phyloP scores from a whole-genome alignment of 805 yeast species.

The Kodamaea restingae region DNA sequence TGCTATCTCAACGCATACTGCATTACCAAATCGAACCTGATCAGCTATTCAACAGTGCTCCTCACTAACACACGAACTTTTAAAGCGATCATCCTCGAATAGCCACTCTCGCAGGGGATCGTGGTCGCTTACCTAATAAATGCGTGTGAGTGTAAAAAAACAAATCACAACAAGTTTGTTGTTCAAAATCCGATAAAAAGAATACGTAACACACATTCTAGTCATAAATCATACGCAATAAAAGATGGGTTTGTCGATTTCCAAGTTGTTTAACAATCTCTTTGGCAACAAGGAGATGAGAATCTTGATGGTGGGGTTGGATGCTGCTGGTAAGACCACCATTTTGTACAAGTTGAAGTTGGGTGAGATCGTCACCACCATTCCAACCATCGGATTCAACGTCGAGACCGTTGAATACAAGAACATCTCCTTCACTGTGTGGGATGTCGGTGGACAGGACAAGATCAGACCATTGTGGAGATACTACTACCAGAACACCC shows the following conservation, averaged over 20 bases:
- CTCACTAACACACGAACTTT: too few species aligned
- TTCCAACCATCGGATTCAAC: conserved; percentile 42
- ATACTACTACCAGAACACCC: conserved; percentile 42
- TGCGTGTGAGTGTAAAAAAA: conserved; percentile 7
- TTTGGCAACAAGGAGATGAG: conserved; percentile 43
- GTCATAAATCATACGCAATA: conserved; percentile 9
- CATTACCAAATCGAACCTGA: too few species aligned
- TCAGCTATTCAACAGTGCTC: too few species aligned
- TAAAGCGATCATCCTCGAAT: too few species aligned
- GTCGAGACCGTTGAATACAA: conserved; percentile 42
- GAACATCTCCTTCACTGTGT: conserved; percentile 41
- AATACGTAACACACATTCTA: conserved; percentile 8
- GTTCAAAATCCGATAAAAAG: conserved; percentile 9
- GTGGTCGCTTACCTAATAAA: conserved; percentile 1
- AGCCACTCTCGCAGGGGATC: background rate
- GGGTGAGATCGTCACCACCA: conserved; percentile 41
- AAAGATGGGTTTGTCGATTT: conserved; percentile 36
- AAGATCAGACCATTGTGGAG: conserved; percentile 43
- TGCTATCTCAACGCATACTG: too few species aligned
- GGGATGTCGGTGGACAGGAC: conserved; percentile 46
- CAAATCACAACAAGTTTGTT: conserved; percentile 10
- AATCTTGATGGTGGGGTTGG: conserved; percentile 42
- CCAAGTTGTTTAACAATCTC: conserved; percentile 38
- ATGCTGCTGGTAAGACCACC: conserved; percentile 45
- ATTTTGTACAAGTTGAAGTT: conserved; percentile 41